These are phyloP conservation scores for Candida pseudocylindracea DNA, from an alignment of 1,139 yeast genomes.

Conservation along the genomic window DNA sequence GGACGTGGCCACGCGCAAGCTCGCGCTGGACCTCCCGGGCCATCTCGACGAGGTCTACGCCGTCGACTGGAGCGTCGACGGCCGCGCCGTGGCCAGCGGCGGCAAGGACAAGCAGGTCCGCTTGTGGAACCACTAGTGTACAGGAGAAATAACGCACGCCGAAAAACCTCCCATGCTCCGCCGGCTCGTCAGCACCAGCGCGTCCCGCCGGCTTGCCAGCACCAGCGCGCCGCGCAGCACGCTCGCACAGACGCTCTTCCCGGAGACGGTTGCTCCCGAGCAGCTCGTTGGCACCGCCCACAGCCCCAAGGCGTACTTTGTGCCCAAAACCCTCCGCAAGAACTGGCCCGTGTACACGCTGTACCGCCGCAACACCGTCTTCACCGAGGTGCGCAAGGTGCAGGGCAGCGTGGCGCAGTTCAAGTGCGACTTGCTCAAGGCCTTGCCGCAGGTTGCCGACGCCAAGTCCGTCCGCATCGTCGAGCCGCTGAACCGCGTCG, in stretches of 20 bases:
- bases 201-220: too few relatives aligned
- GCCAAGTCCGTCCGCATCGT: too few relatives aligned
- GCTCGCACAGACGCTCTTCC: too few relatives aligned
- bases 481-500: too few relatives aligned
- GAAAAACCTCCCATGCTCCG: too few relatives aligned
- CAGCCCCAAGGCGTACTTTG: too few relatives aligned
- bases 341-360: conserved; percentile 50
- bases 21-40: conserved; percentile 82
- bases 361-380: conserved; percentile 24
- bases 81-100: conserved; percentile 81
- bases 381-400: conserved; percentile 43
- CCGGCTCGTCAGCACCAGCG: too few relatives aligned
- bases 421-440: conserved; percentile 1
- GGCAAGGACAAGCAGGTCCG: conserved; percentile 92
- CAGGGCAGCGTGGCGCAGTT: conserved; percentile 37
- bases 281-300: too few relatives aligned
- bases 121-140: conserved; percentile 27
- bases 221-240: too few relatives aligned
- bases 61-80: conserved; percentile 97
- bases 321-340: too few relatives aligned
- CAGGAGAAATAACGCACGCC: too few relatives aligned
- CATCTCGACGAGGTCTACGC: conserved; percentile 92
- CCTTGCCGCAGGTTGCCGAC: background rate
- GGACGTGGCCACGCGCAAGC: conserved; percentile 76
- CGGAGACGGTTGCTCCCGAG: too few relatives aligned